Conservation (phyloP, 441 rosid species). For the Corymbia calophylla region DNA sequence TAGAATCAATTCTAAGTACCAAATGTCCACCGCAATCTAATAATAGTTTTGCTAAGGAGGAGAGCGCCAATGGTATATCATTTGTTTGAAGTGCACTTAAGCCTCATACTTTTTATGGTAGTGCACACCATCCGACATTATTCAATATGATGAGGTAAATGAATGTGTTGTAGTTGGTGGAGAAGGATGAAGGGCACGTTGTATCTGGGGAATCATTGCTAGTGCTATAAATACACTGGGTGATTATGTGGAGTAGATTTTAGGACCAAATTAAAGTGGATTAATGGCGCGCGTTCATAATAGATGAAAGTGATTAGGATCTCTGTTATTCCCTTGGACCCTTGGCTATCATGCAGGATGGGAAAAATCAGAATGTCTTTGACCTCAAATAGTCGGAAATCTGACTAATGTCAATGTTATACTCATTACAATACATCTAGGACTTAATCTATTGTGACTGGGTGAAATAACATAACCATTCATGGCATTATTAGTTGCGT, state of each 20-base stretch:
- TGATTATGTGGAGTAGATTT: background rate
- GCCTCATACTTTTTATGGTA: background rate
- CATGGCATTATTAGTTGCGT: background rate
- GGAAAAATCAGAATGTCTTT: background rate
- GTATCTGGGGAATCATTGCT: background rate
- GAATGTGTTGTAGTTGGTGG: background rate
- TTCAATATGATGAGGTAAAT: background rate
- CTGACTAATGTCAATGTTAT: background rate
- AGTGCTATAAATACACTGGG: background rate
- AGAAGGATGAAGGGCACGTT: background rate
- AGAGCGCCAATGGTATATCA: background rate
- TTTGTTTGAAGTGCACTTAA: background rate
- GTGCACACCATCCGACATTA: background rate
- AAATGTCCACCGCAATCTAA: background rate
- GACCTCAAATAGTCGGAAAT: background rate
- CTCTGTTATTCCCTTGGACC: background rate
- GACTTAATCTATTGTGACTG: background rate
- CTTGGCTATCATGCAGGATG: background rate
- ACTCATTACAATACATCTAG: background rate
- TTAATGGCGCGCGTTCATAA: background rate
- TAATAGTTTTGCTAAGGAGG: background rate
- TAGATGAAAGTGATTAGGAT: background rate
- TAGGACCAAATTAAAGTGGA: background rate
- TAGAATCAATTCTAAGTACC: background rate
- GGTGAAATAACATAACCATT: background rate